Base-by-base conservation (phyloP, 2,329 filamentous ascomycete genomes). In the Conoideocrella luteorostrata region DNA sequence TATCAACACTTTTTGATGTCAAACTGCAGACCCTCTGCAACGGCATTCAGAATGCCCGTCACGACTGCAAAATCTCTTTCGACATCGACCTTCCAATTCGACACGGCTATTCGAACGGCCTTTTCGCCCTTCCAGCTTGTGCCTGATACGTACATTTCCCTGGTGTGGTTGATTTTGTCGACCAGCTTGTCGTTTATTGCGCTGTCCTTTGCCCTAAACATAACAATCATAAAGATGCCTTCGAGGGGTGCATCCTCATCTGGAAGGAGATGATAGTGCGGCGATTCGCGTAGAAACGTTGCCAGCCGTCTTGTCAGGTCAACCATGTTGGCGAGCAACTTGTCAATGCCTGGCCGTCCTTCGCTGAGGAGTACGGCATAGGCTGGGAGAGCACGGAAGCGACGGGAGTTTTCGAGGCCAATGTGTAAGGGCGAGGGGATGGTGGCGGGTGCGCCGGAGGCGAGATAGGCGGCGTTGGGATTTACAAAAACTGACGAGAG, bases 341-440 rank as follows among this genome's bases (percentile, higher is more conserved):
- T 68, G 1, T 72, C 69, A 51, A 94, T 78, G 0, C 88, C 89
- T 0, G 71, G 60, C 2, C 71, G 71, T 1, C 91, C 91, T 54
- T 93, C 84, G 37, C 84, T 83, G 17, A 84, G 61, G 3, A 96
- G 73, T 0, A 83, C 85, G 10, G 88, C 82, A 58, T 96, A 96
- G 7, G 88, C 85, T 0, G 91, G 90, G n/a, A 96, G 70, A 1
- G 90, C 90, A 42, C 91, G 80, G 69, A 96, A 95, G 5, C 90
- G 83, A 30, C 90, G 80, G 2, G 89, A 95, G 64, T 96, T 96
- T 56, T 96, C 90, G 17, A 96, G 71, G 17, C 89, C 88, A 45
- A 93, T 79, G 63, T 95, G 91, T 13, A 95, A 69, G 0, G 90
- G 90, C 4, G 86, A 90, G n/a, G 82, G 80, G 49, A 93, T 84